Evolutionary conservation across 306 rosid species (phyloP).

Genomic region (Rosa lucieae): DNA sequence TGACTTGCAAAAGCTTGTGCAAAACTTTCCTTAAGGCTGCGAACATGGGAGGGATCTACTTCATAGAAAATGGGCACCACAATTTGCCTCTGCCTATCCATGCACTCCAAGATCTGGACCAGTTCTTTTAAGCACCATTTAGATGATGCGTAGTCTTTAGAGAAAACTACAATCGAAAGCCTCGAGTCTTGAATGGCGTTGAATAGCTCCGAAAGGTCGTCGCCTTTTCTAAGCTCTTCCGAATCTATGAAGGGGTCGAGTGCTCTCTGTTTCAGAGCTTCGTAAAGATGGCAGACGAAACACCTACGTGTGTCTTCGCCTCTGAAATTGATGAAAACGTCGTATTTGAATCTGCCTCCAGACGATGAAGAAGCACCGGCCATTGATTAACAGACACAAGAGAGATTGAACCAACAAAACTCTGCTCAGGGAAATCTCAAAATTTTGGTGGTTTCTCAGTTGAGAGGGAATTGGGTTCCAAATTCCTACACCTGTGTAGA

Average conservation of each 20-base stretch:
- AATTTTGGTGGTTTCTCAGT: too few relatives aligned
- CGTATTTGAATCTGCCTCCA: neutral
- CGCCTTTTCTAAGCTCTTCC: neutral
- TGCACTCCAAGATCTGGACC: conserved; percentile 3
- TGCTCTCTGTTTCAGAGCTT: neutral
- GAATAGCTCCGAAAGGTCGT: neutral
- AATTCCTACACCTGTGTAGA: too few relatives aligned
- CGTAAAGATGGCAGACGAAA: neutral
- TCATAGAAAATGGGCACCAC: conserved; percentile 13
- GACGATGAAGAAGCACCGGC: too few relatives aligned
- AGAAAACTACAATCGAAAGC: neutral
- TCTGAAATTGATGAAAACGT: conserved; percentile 8
- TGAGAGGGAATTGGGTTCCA: too few relatives aligned
- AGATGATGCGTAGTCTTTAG: neutral
- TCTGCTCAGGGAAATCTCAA: too few relatives aligned
- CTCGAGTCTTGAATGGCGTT: neutral
- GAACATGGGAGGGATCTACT: neutral
- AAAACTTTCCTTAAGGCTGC: neutral
- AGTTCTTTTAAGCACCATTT: conserved; percentile 17
- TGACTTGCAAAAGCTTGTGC: neutral
- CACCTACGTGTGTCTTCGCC: neutral
- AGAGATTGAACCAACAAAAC: too few relatives aligned
- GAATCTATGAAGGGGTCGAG: conserved; percentile 2
- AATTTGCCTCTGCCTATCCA: neutral
- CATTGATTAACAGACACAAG: too few relatives aligned